Percentiles rank a stretch among this genome's conserved stretches.
These are phyloP conservation scores for Ceratocystis smalleyi DNA, from an alignment of 2,329 filamentous ascomycete genomes.

Conservation along the genomic window DNA sequence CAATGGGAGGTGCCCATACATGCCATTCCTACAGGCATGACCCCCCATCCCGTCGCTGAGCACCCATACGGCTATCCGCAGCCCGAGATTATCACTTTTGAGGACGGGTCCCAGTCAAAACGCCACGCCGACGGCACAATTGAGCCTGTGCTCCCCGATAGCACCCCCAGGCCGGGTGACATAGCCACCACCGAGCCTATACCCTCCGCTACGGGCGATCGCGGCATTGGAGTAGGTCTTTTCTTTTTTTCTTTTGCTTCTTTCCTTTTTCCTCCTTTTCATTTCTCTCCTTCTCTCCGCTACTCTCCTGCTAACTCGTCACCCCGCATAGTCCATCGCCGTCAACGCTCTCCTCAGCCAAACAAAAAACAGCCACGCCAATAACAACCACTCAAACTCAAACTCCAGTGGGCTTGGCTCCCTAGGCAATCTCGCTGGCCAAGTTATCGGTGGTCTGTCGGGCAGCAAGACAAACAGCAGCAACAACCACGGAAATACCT, in stretches of 20 bases:
- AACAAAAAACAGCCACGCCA: slow-evolving; percentile 28
- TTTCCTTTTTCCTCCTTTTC: slow-evolving; percentile 19
- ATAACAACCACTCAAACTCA: slow-evolving; percentile 24
- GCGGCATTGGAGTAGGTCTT: slow-evolving; percentile 47
- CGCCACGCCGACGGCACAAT: slow-evolving; percentile 44
- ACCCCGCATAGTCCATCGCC: slow-evolving; percentile 36
- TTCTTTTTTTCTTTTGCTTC: not conserved
- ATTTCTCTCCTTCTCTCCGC: slow-evolving; percentile 18
- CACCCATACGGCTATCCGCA: slow-evolving; percentile 42
- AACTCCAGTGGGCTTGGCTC: slow-evolving; percentile 30
- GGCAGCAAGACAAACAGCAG: slow-evolving; percentile 21
- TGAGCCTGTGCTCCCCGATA: slow-evolving; percentile 40
- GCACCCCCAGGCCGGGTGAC: slow-evolving; percentile 30
- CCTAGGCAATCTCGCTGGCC: slow-evolving; percentile 33
- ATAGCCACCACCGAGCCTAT: no score
- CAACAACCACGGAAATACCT: slow-evolving; percentile 22
- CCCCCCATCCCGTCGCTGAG: slow-evolving; percentile 38
- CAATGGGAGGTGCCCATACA: slow-evolving; percentile 60
- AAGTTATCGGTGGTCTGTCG: slow-evolving; percentile 30
- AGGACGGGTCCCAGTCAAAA: slow-evolving; percentile 46
- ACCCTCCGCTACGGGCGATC: slow-evolving; percentile 40
- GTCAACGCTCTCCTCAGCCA: slow-evolving; percentile 41
- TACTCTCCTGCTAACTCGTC: slow-evolving; percentile 18
- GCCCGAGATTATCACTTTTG: slow-evolving; percentile 43
- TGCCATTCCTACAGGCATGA: slow-evolving; percentile 45